Evolutionary conservation across 495 filamentous ascomycete genomes (phyloP), one percentile per base, ranked within the genome.

Genomic region (Hypoxylon lienhwacheense): DNA sequence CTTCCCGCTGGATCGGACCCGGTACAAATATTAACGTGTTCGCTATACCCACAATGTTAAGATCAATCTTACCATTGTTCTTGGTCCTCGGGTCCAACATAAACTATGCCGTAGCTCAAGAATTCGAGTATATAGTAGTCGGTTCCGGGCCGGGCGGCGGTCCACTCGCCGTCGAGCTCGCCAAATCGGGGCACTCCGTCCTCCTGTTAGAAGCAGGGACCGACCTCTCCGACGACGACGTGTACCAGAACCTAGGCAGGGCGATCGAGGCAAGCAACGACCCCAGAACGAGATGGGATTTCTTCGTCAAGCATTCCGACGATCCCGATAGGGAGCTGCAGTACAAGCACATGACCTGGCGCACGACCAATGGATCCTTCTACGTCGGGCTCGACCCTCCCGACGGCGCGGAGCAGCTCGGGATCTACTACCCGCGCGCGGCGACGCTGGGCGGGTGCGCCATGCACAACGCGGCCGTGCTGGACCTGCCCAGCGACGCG

Each of bases 201-300:
- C 75, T 84, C 4, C 64, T 85, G 1, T 66, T 85, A 11, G 81
- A 85, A 46, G 79, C 83, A 7, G 83, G 83, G 22, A 69, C 76
- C 42, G 81, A 86, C 61, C 72, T 79, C 47, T 77, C 73, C 0
- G 54, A 68, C 5, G 66, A 73, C 20, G 43, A 65, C 16, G n/a
- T 53, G 4, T 67, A 69, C 16, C 49, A 65, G 37, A 50, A 69
- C 21, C 47, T 61, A 12, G 28, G 25, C 7, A 35, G 53, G 37
- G 20, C 43, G 12, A 36, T 53, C 11, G 52, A 53, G 21, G 61
- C 55, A 1, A 58, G 47, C 10, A 63, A 71, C 21, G 66, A 70
- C 22, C 61, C 69, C 7, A 61, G 53, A 4, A 42, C 66, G 3
- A 55, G 70, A 17, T 79, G 73, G 76, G 71, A 73, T 34, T 73